Evolutionary conservation across 129 eudicot genomes (phyloP), one percentile per base, ranked within the genome.

Genomic region (Helichrysum umbraculigerum): DNA sequence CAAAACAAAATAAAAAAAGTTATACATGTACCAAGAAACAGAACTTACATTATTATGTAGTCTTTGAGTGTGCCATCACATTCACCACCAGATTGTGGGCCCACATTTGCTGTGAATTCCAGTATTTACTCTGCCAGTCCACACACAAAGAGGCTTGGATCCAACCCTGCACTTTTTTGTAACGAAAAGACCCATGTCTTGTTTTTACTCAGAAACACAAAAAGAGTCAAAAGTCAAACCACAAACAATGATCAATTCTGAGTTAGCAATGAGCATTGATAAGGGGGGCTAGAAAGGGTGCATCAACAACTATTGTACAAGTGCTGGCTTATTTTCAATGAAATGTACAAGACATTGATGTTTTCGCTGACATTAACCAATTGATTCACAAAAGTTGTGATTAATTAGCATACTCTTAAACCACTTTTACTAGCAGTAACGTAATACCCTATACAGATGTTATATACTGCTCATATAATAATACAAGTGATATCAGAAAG

Each of bases 61-160:
- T 70, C 52, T 32, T 47, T 69, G 76, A 69, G 71, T 70, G 76
- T 60, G 82, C 72, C 77, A 78, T 78, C 82, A 78, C 82, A 78
- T 78, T 71, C 82, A 78, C 61, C 57, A 42, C 82, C 82, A 78
- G 82, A 78, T 71, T 78, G 82, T 71, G 82, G 82, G 71, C 77
- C 82, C 82, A 60, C 72, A 28, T 71, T 61, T 57, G 77, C 82
- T 77, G 81, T 67, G 67, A 68, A 54, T 66, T 66, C 37, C 80
- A 77, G 82, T 42, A 47, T 68, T 78, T 66, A 58, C 70, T 66
- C 69, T 75, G 79, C 70, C 39, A 76, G 60, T 66, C 39, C 73
- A 74, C 42, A 58, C 32, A 68, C 77, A 70, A 52, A 64, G 52
- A 57, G 68, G 69, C 70, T 47, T 62, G 64, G 74, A 80, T 80